Evolutionary conservation across 129 eudicot genomes (phyloP).

Genomic region (Artemisia tridentata): DNA sequence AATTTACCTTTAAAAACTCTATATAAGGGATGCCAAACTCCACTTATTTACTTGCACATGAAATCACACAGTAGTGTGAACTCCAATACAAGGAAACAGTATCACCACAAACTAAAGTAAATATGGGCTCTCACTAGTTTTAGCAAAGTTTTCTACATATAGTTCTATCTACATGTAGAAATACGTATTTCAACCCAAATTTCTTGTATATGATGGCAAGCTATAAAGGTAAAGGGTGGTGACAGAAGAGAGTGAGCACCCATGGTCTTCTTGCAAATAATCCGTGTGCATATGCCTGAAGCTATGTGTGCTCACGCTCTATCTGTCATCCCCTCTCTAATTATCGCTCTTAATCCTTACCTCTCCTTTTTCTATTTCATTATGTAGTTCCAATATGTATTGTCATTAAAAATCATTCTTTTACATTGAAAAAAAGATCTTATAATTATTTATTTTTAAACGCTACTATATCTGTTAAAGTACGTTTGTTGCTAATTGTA

Average conservation of each 20-base stretch:
- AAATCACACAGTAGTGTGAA: slow-evolving; percentile 19
- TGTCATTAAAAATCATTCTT: too few species aligned
- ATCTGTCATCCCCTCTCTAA: slow-evolving; percentile 58
- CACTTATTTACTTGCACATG: slow-evolving; percentile 31
- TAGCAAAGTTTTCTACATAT: slow-evolving; percentile 2
- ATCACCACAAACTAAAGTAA: slow-evolving; percentile 14
- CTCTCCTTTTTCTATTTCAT: background rate
- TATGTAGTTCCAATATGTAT: too few species aligned
- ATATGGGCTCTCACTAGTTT: background rate
- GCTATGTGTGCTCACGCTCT: slow-evolving; percentile 84
- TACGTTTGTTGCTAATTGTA: background rate
- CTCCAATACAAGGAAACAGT: slow-evolving; percentile 42
- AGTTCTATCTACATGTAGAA: too few species aligned
- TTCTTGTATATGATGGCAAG: background rate
- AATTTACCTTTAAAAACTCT: slow-evolving; percentile 22
- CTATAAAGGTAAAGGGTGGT: slow-evolving; percentile 32
- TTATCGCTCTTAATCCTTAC: background rate
- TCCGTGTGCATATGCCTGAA: slow-evolving; percentile 40
- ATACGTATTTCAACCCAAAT: too few species aligned
- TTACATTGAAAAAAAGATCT: too few species aligned
- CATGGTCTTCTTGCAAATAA: slow-evolving; percentile 31
- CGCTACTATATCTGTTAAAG: too few species aligned
- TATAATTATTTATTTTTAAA: background rate
- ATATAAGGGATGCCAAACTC: slow-evolving; percentile 40
- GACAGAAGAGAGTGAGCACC: slow-evolving; percentile 66